Base-by-base conservation (phyloP, 2,329 filamentous ascomycete genomes). In the Laburnicola sp. region DNA sequence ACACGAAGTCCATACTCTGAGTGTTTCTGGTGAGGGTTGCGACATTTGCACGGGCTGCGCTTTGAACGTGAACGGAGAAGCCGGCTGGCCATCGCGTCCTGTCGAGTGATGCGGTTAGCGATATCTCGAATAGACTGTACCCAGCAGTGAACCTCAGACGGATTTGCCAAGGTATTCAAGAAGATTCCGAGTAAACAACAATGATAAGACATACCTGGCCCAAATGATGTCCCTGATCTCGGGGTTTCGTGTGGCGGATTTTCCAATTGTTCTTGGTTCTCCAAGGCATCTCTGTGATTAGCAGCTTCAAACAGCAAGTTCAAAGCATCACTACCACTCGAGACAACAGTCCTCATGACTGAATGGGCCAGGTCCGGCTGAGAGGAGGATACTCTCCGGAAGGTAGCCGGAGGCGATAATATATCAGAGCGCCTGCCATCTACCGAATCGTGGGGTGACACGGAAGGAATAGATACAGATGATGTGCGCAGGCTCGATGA, bases 301-400 rank as follows among this genome's bases (percentile, higher is more conserved):
- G 77, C 78, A 23, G 79, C 79, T 48, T 81, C 78, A 48, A 81
- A 82, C 1, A 82, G 68, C 16, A 82, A 69, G 42, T 79, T 80
- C 31, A 82, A 59, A 4, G 80, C 80, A 68, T 82, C 79, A 45
- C 80, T 81, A 8, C 78, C 78, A 50, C 76, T 81, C 0, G 79
- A 79, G 3, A 82, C 80, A 6, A 82, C 77, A 0, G 74, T 78
- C 40, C 75, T 66, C 65, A 80, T 75, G 21, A 79, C 73, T 0
- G 74, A 75, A 45, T 72, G 65, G 10, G 70, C 69, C 9, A 75
- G 61, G 31, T 69, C 64, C 28, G 67, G 66, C 46, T 72, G 67
- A 16, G 66, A 62, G 8, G 67, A 65, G 9, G 70, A 72, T 16
- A 66, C 59, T 41, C 69, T 61, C 11, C 69, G 63, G 28, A 71